These are phyloP conservation scores for Mortierella sp. DNA, from an alignment of 371 early-diverging fungal species.

Conservation along the genomic window DNA sequence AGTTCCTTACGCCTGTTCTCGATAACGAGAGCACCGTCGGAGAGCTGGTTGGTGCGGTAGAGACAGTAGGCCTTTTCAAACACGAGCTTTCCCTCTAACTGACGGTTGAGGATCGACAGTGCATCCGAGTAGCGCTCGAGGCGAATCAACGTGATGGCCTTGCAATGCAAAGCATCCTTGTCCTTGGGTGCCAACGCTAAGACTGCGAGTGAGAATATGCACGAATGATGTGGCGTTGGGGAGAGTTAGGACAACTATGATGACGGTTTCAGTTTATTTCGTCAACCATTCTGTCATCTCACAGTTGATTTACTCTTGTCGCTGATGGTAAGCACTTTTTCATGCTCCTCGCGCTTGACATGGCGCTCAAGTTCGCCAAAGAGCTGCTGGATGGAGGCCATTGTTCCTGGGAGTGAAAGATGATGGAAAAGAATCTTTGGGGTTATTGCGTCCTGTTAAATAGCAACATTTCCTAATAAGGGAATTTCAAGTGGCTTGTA, in stretches of 20 bases:
- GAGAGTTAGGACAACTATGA: no score
- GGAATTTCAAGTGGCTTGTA: no score
- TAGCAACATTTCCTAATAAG: no score
- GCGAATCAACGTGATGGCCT: constrained; percentile 76
- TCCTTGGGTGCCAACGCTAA: constrained; percentile 63
- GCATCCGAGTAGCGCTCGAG: constrained; percentile 77
- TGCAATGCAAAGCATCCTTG: constrained; percentile 67
- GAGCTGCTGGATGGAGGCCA: constrained; percentile 49
- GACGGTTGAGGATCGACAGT: constrained; percentile 62
- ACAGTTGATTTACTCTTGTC: constrained; percentile 47
- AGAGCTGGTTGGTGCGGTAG: constrained; percentile 73
- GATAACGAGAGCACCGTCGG: constrained; percentile 67
- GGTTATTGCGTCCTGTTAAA: no score
- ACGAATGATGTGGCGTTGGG: no score
- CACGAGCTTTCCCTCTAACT: constrained; percentile 60
- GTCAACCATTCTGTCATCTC: no score
- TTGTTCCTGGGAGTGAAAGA: neutral
- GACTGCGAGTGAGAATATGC: constrained; percentile 35
- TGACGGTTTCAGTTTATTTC: no score
- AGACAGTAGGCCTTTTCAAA: constrained; percentile 81
- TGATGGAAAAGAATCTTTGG: neutral
- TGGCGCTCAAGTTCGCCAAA: constrained; percentile 55
- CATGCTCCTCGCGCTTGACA: constrained; percentile 54
- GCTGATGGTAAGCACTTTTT: constrained; percentile 35
- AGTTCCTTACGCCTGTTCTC: constrained; percentile 51